Conservation (phyloP, 257 asterid genomes). For the Eustoma russellianum region DNA sequence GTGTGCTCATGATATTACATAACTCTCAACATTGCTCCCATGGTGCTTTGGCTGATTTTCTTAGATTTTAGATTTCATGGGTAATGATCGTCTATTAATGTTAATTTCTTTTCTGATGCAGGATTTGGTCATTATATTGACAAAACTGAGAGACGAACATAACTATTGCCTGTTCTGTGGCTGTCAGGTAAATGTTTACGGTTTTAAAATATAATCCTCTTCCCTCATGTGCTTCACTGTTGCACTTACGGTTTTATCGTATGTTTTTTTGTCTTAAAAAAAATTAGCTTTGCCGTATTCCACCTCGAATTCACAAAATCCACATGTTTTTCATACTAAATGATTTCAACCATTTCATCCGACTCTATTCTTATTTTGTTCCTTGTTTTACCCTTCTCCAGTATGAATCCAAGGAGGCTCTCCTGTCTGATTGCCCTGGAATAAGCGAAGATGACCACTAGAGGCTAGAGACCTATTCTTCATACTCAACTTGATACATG, state of each 20-base stretch:
- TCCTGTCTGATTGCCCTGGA: constrained; percentile 64
- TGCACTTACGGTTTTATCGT: too few species aligned
- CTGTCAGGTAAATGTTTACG: constrained; percentile 44
- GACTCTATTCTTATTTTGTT: constrained; percentile 1
- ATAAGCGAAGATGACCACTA: constrained; percentile 79
- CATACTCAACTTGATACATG: too few species aligned
- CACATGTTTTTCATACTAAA: too few species aligned
- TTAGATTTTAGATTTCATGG: neutral
- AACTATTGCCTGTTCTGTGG: constrained; percentile 87
- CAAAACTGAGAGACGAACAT: constrained; percentile 67
- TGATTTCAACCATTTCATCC: too few species aligned
- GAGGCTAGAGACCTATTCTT: constrained; percentile 7
- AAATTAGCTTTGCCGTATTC: too few species aligned
- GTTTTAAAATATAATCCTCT: neutral
- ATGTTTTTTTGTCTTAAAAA: too few species aligned
- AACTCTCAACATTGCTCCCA: too few species aligned
- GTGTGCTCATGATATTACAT: too few species aligned
- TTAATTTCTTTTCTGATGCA: constrained; percentile 26
- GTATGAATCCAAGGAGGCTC: constrained; percentile 66
- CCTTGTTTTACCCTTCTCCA: constrained; percentile 21
- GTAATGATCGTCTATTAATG: neutral
- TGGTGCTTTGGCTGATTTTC: too few species aligned
- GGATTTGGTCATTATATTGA: constrained; percentile 61
- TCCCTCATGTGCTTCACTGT: too few species aligned
- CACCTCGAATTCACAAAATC: too few species aligned